Evolutionary conservation across 2,329 filamentous ascomycete genomes (phyloP), one percentile per base, ranked within the genome.

Genomic region (Aspergillus terreus): DNA sequence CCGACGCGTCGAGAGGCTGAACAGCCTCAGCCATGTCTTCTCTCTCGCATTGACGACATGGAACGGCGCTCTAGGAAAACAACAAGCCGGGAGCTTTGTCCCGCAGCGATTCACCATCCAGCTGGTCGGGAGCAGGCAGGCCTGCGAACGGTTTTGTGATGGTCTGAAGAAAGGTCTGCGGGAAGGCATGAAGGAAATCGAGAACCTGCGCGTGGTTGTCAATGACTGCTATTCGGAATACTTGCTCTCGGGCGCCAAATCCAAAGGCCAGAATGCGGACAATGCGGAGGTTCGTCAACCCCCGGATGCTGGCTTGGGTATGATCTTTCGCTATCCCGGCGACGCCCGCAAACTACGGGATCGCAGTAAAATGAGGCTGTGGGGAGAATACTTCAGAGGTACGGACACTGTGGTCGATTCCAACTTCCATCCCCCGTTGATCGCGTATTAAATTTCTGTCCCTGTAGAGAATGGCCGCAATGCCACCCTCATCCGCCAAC

Each of bases 81-180:
- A 61, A 55, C 75, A 81, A 64, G 79, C 82, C 46, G 74, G 75
- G 14, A 70, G 76, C 25, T 84, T 83, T 56, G 79, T 83, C 49
- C 88, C 91, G 57, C 94, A 96, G 68, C 88, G 91, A 64, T 87
- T 99, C 59, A 96, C 91, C 1, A 82, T 99, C 54, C 90, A 96
- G 71, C 84, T 99, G 45, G 90, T 90, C 25, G 92, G 92, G 25
- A 94, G 88, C 66, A 84, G 92, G 50, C 89, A 87, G 66, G 85
- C 88, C 44, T 97, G 92, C 69, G 94, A 99, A 72, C 82, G 91
- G 49, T 99, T 99, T 74, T 99, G 94, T 70, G 94, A 99, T 74
- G 90, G 88, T 5, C 78, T 99, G 58, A 99, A 97, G 74, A 90
- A 87, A 67, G 92, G 92, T 0, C 76, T 99, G 46, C 82, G 92